A percentile compares a stretch with the other conserved stretches of the same genome.
These are phyloP conservation scores for Agaricales sp. DNA, from an alignment of 1,284 basidiomycete species.

Conservation along the genomic window DNA sequence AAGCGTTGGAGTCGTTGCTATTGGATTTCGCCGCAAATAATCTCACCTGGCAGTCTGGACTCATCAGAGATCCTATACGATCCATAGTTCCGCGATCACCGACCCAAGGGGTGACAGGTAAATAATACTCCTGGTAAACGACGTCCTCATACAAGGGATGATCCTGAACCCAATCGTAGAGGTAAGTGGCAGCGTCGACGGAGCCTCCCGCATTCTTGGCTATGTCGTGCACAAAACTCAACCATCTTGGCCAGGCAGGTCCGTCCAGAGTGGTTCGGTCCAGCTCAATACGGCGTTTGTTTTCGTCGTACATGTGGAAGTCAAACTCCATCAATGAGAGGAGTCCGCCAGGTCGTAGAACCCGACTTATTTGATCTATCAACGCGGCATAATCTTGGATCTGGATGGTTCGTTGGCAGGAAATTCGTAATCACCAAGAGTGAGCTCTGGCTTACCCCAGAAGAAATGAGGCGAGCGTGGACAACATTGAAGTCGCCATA, in stretches of 20 bases:
- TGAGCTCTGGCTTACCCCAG: slow-evolving; percentile 42
- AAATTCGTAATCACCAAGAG: slow-evolving; percentile 7
- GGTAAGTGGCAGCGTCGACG: slow-evolving; percentile 45
- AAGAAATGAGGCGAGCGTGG: slow-evolving; percentile 56
- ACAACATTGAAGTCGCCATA: slow-evolving; percentile 68
- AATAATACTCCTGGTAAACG: slow-evolving; percentile 43
- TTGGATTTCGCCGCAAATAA: not conserved
- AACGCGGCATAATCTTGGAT: slow-evolving; percentile 57
- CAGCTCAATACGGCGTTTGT: slow-evolving; percentile 33
- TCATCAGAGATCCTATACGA: slow-evolving; percentile 22
- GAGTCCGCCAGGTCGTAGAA: slow-evolving; percentile 61
- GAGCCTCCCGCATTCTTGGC: slow-evolving; percentile 47
- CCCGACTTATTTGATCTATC: slow-evolving; percentile 55
- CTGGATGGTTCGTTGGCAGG: slow-evolving; percentile 23
- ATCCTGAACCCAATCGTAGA: slow-evolving; percentile 39
- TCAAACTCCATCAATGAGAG: slow-evolving; percentile 60
- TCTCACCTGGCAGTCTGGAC: slow-evolving; percentile 28
- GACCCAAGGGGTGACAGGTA: slow-evolving; percentile 44
- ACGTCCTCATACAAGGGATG: slow-evolving; percentile 47
- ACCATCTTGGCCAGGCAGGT: slow-evolving; percentile 53
- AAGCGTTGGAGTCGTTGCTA: not conserved
- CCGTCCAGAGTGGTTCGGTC: slow-evolving; percentile 28
- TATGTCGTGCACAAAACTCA: slow-evolving; percentile 39
- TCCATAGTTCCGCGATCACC: slow-evolving; percentile 16
- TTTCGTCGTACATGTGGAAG: slow-evolving; percentile 45